Conservation (phyloP, 1,284 basidiomycete genomes). For the Ceratobasidium papillatum region DNA sequence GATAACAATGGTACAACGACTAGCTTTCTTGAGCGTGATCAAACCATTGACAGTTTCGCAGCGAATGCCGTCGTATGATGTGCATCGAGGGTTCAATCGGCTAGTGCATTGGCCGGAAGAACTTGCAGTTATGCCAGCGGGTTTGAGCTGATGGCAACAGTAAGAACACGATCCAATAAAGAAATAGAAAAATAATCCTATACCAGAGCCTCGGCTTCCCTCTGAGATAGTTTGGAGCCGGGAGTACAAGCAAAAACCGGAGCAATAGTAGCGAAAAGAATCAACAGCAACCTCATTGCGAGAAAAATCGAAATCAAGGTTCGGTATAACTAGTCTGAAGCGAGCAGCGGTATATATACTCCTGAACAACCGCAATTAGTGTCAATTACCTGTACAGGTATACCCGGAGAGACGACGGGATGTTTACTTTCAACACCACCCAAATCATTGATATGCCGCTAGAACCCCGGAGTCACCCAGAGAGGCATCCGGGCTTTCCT, state of each 20-base stretch:
- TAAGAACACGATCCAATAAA: slow-evolving; percentile 53
- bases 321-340: too few species aligned
- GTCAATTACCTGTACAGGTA: too few species aligned
- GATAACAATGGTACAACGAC: slow-evolving; percentile 32
- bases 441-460: too few species aligned
- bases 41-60: slow-evolving; percentile 33
- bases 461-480: too few species aligned
- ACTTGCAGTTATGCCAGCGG: slow-evolving; percentile 6
- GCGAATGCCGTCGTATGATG: slow-evolving; percentile 38
- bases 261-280: neutral
- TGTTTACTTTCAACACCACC: too few species aligned
- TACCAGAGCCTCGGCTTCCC: slow-evolving; percentile 66
- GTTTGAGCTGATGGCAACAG: neutral
- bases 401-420: too few species aligned
- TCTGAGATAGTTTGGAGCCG: slow-evolving; percentile 52
- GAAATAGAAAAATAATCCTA: slow-evolving; percentile 69
- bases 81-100: slow-evolving; percentile 23
- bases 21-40: slow-evolving; percentile 27
- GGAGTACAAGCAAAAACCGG: neutral
- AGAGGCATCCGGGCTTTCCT: too few species aligned
- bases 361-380: too few species aligned
- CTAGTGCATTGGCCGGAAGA: slow-evolving; percentile 37
- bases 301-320: too few species aligned
- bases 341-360: too few species aligned
- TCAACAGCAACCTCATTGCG: neutral